Conservation (phyloP, 2,329 filamentous ascomycete genomes). For the Penicillium sp. region DNA sequence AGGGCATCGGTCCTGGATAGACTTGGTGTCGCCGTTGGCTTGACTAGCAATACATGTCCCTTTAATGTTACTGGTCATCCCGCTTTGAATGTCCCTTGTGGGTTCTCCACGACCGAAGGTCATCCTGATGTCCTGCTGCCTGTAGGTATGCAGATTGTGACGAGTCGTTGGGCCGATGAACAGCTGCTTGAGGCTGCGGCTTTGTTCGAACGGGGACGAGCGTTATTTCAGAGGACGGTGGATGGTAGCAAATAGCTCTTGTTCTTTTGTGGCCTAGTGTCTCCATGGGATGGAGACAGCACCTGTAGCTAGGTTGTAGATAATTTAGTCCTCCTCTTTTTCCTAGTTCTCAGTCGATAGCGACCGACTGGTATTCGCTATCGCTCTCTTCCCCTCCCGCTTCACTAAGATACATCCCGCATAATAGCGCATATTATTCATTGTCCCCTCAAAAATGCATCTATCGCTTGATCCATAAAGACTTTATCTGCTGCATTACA, state of each 20-base stretch:
- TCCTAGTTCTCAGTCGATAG: too few relatives aligned
- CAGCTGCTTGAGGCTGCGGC: slow-evolving; percentile 31
- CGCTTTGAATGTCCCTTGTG: slow-evolving; percentile 49
- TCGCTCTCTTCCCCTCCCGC: too few relatives aligned
- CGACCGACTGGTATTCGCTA: too few relatives aligned
- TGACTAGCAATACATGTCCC: slow-evolving; percentile 47
- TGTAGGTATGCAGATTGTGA: slow-evolving; percentile 58
- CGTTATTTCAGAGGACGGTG: neutral
- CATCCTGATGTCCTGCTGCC: slow-evolving; percentile 40
- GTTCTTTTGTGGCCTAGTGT: neutral
- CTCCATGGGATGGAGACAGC: too few relatives aligned
- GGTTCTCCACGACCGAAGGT: slow-evolving; percentile 21
- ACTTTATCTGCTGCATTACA: slow-evolving; percentile 25
- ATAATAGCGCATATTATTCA: too few relatives aligned
- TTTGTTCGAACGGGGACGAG: slow-evolving; percentile 24
- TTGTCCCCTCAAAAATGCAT: slow-evolving; percentile 17
- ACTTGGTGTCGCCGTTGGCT: slow-evolving; percentile 47
- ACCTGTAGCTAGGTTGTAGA: too few relatives aligned
- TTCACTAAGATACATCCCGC: too few relatives aligned
- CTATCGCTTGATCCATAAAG: slow-evolving; percentile 31
- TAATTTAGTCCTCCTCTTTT: too few relatives aligned
- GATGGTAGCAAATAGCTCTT: neutral
- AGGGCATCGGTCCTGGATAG: slow-evolving; percentile 38
- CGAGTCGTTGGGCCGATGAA: slow-evolving; percentile 34
- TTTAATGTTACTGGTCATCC: slow-evolving; percentile 56